Evolutionary conservation across 2,329 filamentous ascomycete species (phyloP).

Genomic region (Teratosphaeria gauchensis): DNA sequence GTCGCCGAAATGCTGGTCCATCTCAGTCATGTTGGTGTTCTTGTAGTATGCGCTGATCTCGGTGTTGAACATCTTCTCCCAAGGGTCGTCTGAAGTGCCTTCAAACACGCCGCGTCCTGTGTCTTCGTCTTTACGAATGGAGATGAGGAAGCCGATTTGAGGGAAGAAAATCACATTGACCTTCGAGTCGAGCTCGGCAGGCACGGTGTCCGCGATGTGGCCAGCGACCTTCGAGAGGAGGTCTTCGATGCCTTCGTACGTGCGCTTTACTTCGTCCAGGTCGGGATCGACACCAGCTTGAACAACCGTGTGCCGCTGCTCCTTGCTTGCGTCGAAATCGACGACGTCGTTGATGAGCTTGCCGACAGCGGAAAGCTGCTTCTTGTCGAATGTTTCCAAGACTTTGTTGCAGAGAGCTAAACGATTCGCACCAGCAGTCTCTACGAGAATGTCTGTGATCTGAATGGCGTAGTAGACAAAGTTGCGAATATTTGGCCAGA

Average conservation of each 20-base stretch:
- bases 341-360: constrained; percentile 62
- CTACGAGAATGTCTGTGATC: constrained; percentile 54
- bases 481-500: constrained; percentile 61
- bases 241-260: constrained; percentile 66
- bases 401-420: constrained; percentile 49
- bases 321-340: constrained; percentile 68
- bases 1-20: constrained; percentile 77
- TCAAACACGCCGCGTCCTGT: constrained; percentile 54
- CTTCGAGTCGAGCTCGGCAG: constrained; percentile 44
- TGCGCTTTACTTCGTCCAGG: constrained; percentile 68
- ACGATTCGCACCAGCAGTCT: constrained; percentile 45
- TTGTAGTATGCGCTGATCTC: constrained; percentile 72
- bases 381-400: constrained; percentile 49
- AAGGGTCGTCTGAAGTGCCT: constrained; percentile 51
- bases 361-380: constrained; percentile 55
- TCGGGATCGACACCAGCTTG: constrained; percentile 59
- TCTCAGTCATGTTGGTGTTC: constrained; percentile 65
- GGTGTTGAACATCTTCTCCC: constrained; percentile 70
- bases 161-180: constrained; percentile 83
- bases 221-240: constrained; percentile 60
- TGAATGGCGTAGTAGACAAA: constrained; percentile 65
- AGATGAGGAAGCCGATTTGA: constrained; percentile 81
- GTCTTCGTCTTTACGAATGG: constrained; percentile 53
- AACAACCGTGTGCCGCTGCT: constrained; percentile 63
- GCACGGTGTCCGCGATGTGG: constrained; percentile 53